These are phyloP conservation scores for Cryptococcus hybrid DNA, from an alignment of 1,284 basidiomycete species.

Conservation along the genomic window DNA sequence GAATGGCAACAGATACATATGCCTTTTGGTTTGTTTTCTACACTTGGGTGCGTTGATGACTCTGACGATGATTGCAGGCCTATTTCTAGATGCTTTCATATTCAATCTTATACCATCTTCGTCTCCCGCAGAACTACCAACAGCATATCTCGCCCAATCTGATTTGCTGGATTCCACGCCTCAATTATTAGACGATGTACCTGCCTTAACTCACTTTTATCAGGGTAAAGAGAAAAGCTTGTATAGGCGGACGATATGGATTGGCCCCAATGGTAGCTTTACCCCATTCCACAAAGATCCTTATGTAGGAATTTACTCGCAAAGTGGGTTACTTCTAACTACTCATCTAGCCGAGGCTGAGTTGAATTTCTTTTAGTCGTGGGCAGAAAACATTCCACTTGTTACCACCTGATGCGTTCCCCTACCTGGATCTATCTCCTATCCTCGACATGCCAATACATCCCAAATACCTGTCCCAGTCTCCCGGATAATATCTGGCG, in stretches of 20 bases:
- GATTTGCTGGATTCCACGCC: constrained; percentile 32
- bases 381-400: constrained; percentile 38
- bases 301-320: constrained; percentile 43
- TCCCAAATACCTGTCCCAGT: constrained; percentile 36
- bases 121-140: constrained; percentile 21
- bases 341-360: neutral
- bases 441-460: constrained; percentile 29
- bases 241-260: constrained; percentile 42
- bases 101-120: constrained; percentile 30
- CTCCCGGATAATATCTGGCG: constrained; percentile 15
- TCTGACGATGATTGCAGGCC: constrained; percentile 16
- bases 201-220: constrained; percentile 29
- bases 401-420: constrained; percentile 28
- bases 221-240: constrained; percentile 23
- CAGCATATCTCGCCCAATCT: constrained; percentile 45
- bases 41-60: neutral
- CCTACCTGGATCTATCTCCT: constrained; percentile 21
- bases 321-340: constrained; percentile 21
- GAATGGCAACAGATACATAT: constrained; percentile 36
- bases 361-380: constrained; percentile 18
- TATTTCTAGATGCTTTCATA: constrained; percentile 47
- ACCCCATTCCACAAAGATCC: constrained; percentile 47
- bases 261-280: constrained; percentile 37
- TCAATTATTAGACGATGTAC: constrained; percentile 15
- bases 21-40: constrained; percentile 31